Evolutionary conservation across 148 eudicot genomes (phyloP).

Genomic region (Silene conica): DNA sequence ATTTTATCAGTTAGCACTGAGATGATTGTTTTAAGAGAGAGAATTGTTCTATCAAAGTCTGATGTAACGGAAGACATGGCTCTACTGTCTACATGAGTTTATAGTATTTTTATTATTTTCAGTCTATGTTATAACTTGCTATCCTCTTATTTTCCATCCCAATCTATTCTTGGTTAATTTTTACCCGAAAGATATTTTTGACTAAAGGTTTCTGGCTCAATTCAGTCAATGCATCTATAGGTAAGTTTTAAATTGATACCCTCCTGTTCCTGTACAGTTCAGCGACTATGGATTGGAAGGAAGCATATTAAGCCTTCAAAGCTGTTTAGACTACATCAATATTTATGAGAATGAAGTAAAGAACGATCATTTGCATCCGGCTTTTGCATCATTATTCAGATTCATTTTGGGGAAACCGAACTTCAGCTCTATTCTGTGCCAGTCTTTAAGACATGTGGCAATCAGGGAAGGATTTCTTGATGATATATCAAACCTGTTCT

Average conservation of each 20-base stretch:
- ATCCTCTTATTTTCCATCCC: background rate
- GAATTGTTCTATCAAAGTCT: background rate
- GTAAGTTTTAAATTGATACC: constrained; percentile 3
- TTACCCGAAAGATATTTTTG: background rate
- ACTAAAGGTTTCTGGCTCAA: background rate
- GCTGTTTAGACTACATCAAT: constrained; percentile 64
- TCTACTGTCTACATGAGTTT: background rate
- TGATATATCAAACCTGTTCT: constrained; percentile 54
- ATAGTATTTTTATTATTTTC: background rate
- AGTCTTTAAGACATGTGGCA: constrained; percentile 44
- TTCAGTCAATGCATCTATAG: background rate
- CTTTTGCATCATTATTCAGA: constrained; percentile 55
- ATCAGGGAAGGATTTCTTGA: constrained; percentile 69
- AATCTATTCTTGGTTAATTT: background rate
- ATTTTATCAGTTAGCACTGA: background rate
- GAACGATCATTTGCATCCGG: constrained; percentile 46
- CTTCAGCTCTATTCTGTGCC: constrained; percentile 65
- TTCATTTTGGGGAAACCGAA: constrained; percentile 63
- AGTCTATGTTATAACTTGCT: background rate
- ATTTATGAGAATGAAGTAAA: constrained; percentile 47
- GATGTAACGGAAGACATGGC: background rate
- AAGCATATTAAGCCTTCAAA: constrained; percentile 59
- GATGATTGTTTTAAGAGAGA: background rate
- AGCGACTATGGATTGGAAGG: constrained; percentile 55
- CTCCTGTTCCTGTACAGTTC: constrained; percentile 35